A percentile compares a stretch with the other conserved stretches of the same genome.
Conservation (phyloP, 1,284 basidiomycete genomes). For the Trametes hirsuta region DNA sequence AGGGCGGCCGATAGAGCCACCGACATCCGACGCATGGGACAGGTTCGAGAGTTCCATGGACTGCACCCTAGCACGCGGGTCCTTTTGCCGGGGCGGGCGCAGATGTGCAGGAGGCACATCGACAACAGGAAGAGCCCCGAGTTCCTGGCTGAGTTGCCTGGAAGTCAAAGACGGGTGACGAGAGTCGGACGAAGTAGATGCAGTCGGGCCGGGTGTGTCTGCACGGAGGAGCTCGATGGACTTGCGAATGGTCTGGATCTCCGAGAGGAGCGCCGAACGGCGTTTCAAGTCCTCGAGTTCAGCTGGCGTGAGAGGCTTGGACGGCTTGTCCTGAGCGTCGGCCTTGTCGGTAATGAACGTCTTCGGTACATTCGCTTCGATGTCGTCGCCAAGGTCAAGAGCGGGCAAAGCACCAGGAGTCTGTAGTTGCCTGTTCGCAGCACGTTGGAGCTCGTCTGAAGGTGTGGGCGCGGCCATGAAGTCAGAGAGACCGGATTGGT, state of each 20-base stretch:
- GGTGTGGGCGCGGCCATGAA: slow-evolving; percentile 63
- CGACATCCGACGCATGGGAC: slow-evolving; percentile 44
- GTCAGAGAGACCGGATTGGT: slow-evolving; percentile 70
- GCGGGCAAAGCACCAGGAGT: slow-evolving; percentile 64
- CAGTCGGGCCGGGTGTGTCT: slow-evolving; percentile 62
- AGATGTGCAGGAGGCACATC: slow-evolving; percentile 48
- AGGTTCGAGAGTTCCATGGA: slow-evolving; percentile 74
- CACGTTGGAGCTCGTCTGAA: slow-evolving; percentile 59
- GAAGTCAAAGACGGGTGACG: slow-evolving; percentile 70
- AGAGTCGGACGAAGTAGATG: slow-evolving; percentile 50
- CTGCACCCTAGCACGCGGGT: slow-evolving; percentile 66
- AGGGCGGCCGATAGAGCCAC: slow-evolving; percentile 64
- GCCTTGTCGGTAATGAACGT: slow-evolving; percentile 52
- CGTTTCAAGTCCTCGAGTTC: slow-evolving; percentile 64
- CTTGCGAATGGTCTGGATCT: slow-evolving; percentile 77
- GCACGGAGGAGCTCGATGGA: slow-evolving; percentile 75
- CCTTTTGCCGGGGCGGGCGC: slow-evolving; percentile 65
- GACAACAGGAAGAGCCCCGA: slow-evolving; percentile 49
- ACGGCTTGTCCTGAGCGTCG: slow-evolving; percentile 27
- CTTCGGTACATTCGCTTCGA: slow-evolving; percentile 72
- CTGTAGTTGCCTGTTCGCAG: slow-evolving; percentile 49
- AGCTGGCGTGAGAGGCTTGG: slow-evolving; percentile 42
- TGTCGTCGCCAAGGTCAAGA: slow-evolving; percentile 72
- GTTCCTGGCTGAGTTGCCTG: slow-evolving; percentile 65
- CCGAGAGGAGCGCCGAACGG: slow-evolving; percentile 70